phyloP scores from a whole-genome alignment of 2,329 filamentous ascomycete species.

The Monosporascus sp. region DNA sequence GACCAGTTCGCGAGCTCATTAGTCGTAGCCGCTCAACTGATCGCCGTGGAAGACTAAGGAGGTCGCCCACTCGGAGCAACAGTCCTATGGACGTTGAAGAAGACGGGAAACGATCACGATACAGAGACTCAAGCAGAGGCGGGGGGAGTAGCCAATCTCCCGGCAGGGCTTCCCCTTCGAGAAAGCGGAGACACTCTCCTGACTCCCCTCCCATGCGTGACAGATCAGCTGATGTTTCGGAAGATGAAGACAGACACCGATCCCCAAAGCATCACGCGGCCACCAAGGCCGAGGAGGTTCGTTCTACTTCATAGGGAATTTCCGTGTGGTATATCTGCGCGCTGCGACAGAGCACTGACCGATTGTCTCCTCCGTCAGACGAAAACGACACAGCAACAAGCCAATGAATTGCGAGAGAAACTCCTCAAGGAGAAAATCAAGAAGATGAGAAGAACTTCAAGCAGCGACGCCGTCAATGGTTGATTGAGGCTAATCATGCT shows the following conservation, averaged over 20 bases:
- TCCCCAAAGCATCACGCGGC: slow-evolving; percentile 26
- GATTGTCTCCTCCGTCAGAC: slow-evolving; percentile 24
- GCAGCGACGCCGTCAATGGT: slow-evolving; percentile 32
- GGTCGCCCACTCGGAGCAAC: slow-evolving; percentile 28
- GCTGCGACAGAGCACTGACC: slow-evolving; percentile 28
- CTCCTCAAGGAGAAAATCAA: slow-evolving; percentile 49
- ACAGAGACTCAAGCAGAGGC: slow-evolving; percentile 11
- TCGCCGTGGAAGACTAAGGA: slow-evolving; percentile 27
- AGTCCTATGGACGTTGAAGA: slow-evolving; percentile 19
- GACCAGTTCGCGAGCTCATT: slow-evolving; percentile 28
- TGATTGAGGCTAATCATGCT: slow-evolving; percentile 43
- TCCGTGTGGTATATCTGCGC: slow-evolving; percentile 13
- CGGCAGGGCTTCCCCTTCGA: slow-evolving; percentile 25
- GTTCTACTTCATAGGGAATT: slow-evolving; percentile 27
- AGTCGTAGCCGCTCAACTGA: slow-evolving; percentile 31
- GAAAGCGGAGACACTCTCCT: slow-evolving; percentile 47
- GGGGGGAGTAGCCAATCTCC: slow-evolving; percentile 17
- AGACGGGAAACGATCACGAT: slow-evolving; percentile 14
- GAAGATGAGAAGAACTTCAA: slow-evolving; percentile 48
- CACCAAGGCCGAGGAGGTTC: slow-evolving; percentile 36
- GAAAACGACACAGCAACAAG: slow-evolving; percentile 33
- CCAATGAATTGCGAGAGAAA: slow-evolving; percentile 42
- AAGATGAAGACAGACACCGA: slow-evolving; percentile 38
- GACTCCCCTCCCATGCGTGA: slow-evolving; percentile 44
- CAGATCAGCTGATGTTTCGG: slow-evolving; percentile 53